phyloP scores from a whole-genome alignment of 164 flowering plant genomes.

The Stephania yunnanensis region DNA sequence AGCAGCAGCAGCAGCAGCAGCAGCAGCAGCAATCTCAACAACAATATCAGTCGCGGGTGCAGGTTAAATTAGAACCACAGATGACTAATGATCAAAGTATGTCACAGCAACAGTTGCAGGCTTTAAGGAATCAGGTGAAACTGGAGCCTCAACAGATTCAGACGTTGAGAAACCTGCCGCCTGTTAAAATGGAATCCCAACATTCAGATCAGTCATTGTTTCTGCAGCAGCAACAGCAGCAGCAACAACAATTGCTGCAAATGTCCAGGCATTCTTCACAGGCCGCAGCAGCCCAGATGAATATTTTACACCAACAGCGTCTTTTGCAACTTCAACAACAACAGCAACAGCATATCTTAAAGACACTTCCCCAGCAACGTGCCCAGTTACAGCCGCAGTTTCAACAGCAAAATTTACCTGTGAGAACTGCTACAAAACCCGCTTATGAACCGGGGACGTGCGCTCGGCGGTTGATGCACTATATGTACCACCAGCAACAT shows the following conservation, averaged over 20 bases:
- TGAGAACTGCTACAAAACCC: constrained; percentile 58
- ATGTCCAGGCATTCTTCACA: constrained; percentile 76
- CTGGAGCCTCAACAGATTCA: constrained; percentile 71
- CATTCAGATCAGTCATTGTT: constrained; percentile 67
- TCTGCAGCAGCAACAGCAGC: constrained; percentile 74
- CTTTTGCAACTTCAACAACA: constrained; percentile 51
- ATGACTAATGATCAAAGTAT: constrained; percentile 53
- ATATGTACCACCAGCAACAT: constrained; percentile 87
- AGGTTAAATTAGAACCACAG: constrained; percentile 79
- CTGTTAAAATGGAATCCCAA: constrained; percentile 79
- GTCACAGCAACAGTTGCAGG: constrained; percentile 54
- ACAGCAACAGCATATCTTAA: constrained; percentile 49
- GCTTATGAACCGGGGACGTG: constrained; percentile 88
- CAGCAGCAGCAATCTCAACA: background rate
- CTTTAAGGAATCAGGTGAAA: constrained; percentile 60
- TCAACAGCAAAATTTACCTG: constrained; percentile 58
- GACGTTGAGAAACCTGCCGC: constrained; percentile 44
- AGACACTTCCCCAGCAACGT: constrained; percentile 66
- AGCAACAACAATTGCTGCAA: constrained; percentile 59
- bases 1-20: background rate
- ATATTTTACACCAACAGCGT: constrained; percentile 70
- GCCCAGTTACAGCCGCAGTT: constrained; percentile 56
- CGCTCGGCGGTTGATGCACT: constrained; percentile 79
- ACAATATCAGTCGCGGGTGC: constrained; percentile 46
- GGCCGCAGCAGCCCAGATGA: constrained; percentile 63